Evolutionary conservation across 1,284 basidiomycete genomes (phyloP).

Genomic region (Vanrija pseudolonga): DNA sequence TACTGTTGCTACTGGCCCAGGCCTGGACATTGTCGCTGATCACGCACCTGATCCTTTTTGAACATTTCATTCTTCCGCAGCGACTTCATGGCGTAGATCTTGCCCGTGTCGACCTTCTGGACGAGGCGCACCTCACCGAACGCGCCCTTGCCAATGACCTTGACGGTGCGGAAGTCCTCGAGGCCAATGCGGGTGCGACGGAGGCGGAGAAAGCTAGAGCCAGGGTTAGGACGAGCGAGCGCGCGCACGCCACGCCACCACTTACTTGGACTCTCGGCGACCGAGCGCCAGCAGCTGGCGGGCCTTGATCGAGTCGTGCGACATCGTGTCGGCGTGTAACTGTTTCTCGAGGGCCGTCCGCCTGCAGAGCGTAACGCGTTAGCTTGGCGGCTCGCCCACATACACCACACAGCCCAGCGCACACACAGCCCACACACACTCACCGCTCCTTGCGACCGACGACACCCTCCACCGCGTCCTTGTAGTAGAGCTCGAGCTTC

Average conservation of each 20-base stretch:
- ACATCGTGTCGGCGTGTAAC: constrained; percentile 68
- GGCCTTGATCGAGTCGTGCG: constrained; percentile 79
- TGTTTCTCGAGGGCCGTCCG: constrained; percentile 90
- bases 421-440: constrained; percentile 14
- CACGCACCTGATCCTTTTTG: constrained; percentile 88
- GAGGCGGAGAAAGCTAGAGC: constrained; percentile 67
- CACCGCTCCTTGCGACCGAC: constrained; percentile 82
- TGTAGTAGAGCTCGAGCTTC: constrained; percentile 97
- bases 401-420: too few relatives aligned
- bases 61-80: constrained; percentile 98
- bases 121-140: constrained; percentile 97
- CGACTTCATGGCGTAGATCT: constrained; percentile 99
- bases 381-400: background rate
- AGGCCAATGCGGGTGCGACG: constrained; percentile 89
- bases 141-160: constrained; percentile 98
- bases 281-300: constrained; percentile 87
- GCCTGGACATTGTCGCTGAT: background rate
- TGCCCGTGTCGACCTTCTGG: constrained; percentile 94
- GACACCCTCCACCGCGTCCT: constrained; percentile 86
- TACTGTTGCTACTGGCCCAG: background rate
- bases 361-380: constrained; percentile 51
- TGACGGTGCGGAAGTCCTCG: constrained; percentile 91
- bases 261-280: constrained; percentile 74
- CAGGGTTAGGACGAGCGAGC: background rate
- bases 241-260: constrained; percentile 3